Evolutionary conservation across 768 basidiomycete species (phyloP).

Genomic region (Leucosporidium creatinivorum): DNA sequence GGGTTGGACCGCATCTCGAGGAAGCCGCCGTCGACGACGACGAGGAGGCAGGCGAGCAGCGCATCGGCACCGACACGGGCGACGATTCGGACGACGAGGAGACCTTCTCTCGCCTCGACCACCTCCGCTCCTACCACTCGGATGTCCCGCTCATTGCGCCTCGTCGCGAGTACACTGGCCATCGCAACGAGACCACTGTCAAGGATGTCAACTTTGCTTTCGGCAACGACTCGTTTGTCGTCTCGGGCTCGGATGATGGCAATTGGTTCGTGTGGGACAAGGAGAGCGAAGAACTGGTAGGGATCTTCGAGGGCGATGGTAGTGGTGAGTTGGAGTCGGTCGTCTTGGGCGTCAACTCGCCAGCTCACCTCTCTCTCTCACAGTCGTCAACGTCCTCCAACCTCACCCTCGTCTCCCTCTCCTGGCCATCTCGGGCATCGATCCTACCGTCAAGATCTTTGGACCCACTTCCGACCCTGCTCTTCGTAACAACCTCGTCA

Average conservation of each 20-base stretch:
- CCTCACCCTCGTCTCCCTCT: constrained; percentile 34
- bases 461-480: constrained; percentile 15
- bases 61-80: not conserved
- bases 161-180: constrained; percentile 18
- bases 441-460: constrained; percentile 33
- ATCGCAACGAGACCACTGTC: constrained; percentile 34
- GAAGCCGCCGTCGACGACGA: not conserved
- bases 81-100: constrained; percentile 3
- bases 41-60: not conserved
- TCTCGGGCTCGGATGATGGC: constrained; percentile 30
- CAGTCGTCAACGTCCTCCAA: constrained; percentile 35
- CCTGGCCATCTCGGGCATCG: constrained; percentile 33
- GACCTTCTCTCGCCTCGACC: not conserved
- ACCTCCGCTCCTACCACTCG: not conserved
- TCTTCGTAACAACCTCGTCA: not conserved
- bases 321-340: not conserved
- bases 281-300: constrained; percentile 15
- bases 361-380: not conserved
- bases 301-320: constrained; percentile 24
- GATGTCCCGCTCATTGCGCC: constrained; percentile 31
- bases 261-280: constrained; percentile 27
- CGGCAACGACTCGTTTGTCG: constrained; percentile 11
- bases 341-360: not conserved
- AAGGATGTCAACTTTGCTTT: constrained; percentile 36
- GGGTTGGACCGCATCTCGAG: not conserved